A percentile compares a stretch with the other conserved stretches of the same genome.
Evolutionary conservation across 345 rosid species (phyloP).

Genomic region (Arabis hirsuta): DNA sequence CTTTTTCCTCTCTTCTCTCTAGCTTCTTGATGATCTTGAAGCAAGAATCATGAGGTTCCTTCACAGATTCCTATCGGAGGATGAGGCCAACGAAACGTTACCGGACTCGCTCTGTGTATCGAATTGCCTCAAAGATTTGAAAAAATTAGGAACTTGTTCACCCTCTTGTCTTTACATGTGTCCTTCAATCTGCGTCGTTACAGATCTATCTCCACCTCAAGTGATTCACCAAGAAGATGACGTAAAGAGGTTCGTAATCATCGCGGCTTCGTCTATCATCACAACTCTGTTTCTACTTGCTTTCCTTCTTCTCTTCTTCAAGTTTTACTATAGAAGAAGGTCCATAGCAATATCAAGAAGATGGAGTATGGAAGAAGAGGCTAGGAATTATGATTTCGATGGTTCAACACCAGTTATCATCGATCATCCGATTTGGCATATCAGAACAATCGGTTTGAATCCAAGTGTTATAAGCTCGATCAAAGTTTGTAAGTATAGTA

Average conservation of each 20-base stretch:
- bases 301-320: constrained; percentile 41
- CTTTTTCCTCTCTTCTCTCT: constrained; percentile 1
- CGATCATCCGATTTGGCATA: constrained; percentile 76
- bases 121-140: background rate
- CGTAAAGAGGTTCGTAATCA: constrained; percentile 37
- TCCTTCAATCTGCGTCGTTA: constrained; percentile 35
- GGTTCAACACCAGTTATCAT: constrained; percentile 47
- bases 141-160: background rate
- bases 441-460: constrained; percentile 63
- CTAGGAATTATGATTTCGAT: constrained; percentile 47
- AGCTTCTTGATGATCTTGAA: constrained; percentile 42
- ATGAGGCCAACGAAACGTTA: constrained; percentile 7
- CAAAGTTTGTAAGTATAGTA: constrained; percentile 54
- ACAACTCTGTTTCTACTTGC: constrained; percentile 44
- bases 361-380: constrained; percentile 39
- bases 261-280: constrained; percentile 40
- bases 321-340: constrained; percentile 37
- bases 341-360: constrained; percentile 35
- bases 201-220: constrained; percentile 23
- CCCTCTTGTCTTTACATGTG: constrained; percentile 22
- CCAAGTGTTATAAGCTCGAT: constrained; percentile 61
- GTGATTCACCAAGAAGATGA: constrained; percentile 13
- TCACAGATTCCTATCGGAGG: constrained; percentile 33
- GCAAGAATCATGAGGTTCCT: constrained; percentile 38
- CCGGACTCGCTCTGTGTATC: background rate